phyloP scores from a whole-genome alignment of 176 grass and related monocot species.

The Avena insularis region DNA sequence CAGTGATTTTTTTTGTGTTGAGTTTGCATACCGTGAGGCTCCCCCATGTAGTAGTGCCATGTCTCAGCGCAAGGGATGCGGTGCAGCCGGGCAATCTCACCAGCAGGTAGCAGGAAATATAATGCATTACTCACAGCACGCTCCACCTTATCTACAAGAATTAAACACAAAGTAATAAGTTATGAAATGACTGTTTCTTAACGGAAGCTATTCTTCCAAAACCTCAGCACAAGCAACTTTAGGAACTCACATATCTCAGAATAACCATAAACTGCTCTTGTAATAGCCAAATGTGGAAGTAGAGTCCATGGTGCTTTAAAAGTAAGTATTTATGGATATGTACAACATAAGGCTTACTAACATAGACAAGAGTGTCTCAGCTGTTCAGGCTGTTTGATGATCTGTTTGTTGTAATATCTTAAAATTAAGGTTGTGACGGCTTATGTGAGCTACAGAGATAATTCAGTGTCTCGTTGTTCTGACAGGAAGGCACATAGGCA shows the following conservation, averaged over 20 bases:
- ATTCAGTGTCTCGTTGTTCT: neutral
- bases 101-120: conserved; percentile 87
- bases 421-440: neutral
- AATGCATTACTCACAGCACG: conserved; percentile 71
- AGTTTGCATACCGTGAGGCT: conserved; percentile 72
- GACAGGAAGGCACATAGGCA: neutral
- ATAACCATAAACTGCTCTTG: neutral
- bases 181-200: neutral
- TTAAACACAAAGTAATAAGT: neutral
- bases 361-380: neutral
- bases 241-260: conserved; percentile 11
- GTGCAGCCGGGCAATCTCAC: conserved; percentile 62
- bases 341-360: neutral
- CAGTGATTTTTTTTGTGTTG: neutral
- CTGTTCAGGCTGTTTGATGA: neutral
- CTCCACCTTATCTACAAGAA: conserved; percentile 68
- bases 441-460: neutral
- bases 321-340: neutral
- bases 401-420: neutral
- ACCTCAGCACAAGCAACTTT: neutral
- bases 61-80: conserved; percentile 89
- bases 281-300: neutral
- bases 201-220: neutral
- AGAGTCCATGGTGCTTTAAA: neutral
- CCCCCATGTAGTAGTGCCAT: conserved; percentile 86